Evolutionary conservation across 768 basidiomycete species (phyloP).

Genomic region (Phylloporus sp.): DNA sequence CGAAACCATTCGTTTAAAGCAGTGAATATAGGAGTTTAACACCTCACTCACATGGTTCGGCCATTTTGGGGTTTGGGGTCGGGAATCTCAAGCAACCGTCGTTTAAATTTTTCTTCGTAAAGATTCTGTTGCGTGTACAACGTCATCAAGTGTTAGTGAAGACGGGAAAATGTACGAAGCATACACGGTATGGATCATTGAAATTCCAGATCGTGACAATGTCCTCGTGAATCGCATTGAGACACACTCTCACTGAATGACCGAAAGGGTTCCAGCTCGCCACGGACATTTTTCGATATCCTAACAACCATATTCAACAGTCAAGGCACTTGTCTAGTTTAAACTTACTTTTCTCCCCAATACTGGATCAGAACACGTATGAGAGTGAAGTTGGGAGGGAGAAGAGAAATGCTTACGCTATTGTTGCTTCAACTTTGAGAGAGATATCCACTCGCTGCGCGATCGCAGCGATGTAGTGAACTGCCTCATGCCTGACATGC

Average conservation of each 20-base stretch:
- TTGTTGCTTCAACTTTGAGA: conserved; percentile 1
- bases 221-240: conserved; percentile 4
- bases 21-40: no score
- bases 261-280: not conserved
- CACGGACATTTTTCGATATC: not conserved
- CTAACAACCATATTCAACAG: not conserved
- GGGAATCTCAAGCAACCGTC: no score
- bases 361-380: not conserved
- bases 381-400: not conserved
- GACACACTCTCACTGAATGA: not conserved
- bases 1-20: no score
- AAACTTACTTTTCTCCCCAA: conserved; percentile 2
- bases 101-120: no score
- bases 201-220: conserved; percentile 7
- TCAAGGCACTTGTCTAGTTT: not conserved
- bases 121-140: no score
- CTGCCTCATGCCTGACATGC: no score
- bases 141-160: no score
- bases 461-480: not conserved
- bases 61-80: no score
- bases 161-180: no score
- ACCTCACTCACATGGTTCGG: no score
- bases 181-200: not conserved
- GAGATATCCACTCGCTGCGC: conserved; percentile 2
- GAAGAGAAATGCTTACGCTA: not conserved